Evolutionary conservation across 768 basidiomycete genomes (phyloP).

Genomic region (Paxillus ammoniavirescens): DNA sequence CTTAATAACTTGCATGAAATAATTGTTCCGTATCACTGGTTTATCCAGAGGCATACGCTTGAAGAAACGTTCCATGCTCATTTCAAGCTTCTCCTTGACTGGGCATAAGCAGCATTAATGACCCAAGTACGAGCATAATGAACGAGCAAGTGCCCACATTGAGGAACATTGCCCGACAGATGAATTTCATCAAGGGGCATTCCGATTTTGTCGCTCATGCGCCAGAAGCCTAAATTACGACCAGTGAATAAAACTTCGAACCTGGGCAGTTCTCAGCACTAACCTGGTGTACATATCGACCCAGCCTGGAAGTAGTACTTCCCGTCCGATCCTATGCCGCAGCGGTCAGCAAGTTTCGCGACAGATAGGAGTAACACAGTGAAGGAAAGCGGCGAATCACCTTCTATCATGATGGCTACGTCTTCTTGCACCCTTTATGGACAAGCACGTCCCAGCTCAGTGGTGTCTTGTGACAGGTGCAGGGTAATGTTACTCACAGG

Average conservation of each 20-base stretch:
- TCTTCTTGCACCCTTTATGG: conserved; percentile 52
- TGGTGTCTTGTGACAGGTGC: neutral
- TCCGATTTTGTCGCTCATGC: conserved; percentile 74
- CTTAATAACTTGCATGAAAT: conserved; percentile 44
- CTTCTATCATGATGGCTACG: conserved; percentile 60
- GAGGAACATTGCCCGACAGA: conserved; percentile 65
- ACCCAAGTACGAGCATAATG: neutral
- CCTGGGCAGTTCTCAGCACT: conserved; percentile 15
- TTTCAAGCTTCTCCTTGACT: conserved; percentile 63
- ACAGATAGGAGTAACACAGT: conserved; percentile 11
- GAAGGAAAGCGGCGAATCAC: conserved; percentile 25
- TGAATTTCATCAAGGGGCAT: conserved; percentile 73
- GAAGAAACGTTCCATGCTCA: conserved; percentile 70
- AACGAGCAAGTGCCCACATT: conserved; percentile 45
- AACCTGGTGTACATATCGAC: conserved; percentile 63
- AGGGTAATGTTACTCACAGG: conserved; percentile 43
- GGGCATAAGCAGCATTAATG: conserved; percentile 7
- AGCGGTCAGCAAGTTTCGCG: conserved; percentile 16
- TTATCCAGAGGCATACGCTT: conserved; percentile 62
- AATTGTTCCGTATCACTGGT: conserved; percentile 73
- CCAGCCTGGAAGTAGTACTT: conserved; percentile 76
- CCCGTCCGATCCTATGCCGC: conserved; percentile 56
- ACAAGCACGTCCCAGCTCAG: conserved; percentile 2
- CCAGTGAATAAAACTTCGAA: neutral
- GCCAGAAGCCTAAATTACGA: conserved; percentile 61